phyloP scores from a whole-genome alignment of 371 early-diverging fungal genomes.

The Chytridium lagenaria region DNA sequence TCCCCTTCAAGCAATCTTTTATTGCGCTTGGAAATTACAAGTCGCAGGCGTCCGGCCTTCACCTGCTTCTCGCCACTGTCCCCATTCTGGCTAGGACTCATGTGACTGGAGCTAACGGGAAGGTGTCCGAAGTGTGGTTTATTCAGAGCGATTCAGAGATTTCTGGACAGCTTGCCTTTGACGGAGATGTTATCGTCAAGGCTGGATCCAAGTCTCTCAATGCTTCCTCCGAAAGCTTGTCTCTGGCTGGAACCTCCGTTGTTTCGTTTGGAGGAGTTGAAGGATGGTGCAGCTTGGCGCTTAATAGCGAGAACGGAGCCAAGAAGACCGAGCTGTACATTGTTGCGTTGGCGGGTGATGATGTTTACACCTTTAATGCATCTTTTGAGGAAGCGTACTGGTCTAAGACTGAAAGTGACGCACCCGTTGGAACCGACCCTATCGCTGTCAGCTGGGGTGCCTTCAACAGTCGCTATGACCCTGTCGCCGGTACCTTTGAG shows the following conservation, averaged over 20 bases:
- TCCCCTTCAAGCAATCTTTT: slow-evolving; percentile 71
- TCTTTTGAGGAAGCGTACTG: slow-evolving; percentile 64
- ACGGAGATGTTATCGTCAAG: slow-evolving; percentile 54
- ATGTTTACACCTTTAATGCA: slow-evolving; percentile 63
- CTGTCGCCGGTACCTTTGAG: slow-evolving; percentile 28
- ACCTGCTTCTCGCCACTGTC: slow-evolving; percentile 64
- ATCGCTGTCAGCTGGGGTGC: slow-evolving; percentile 54
- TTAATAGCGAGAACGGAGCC: slow-evolving; percentile 9
- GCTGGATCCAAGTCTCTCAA: slow-evolving; percentile 9
- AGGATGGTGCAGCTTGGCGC: slow-evolving; percentile 52
- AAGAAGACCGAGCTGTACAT: slow-evolving; percentile 56
- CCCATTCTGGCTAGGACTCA: slow-evolving; percentile 67
- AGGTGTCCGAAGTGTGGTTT: slow-evolving; percentile 70
- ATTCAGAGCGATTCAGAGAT: slow-evolving; percentile 60
- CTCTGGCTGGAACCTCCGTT: slow-evolving; percentile 32
- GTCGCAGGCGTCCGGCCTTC: slow-evolving; percentile 56
- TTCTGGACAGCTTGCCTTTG: slow-evolving; percentile 61
- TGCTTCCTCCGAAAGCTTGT: slow-evolving; percentile 31
- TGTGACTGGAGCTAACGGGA: slow-evolving; percentile 32
- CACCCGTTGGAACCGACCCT: slow-evolving; percentile 6
- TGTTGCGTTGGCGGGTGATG: slow-evolving; percentile 50
- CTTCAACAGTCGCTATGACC: slow-evolving; percentile 42
- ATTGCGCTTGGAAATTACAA: slow-evolving; percentile 72
- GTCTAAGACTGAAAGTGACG: slow-evolving; percentile 22
- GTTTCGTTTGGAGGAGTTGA: slow-evolving; percentile 55